Percentiles rank a stretch among this genome's conserved stretches.
These are phyloP conservation scores for Ganoderma sinense DNA, from an alignment of 1,284 basidiomycete genomes.

Conservation along the genomic window DNA sequence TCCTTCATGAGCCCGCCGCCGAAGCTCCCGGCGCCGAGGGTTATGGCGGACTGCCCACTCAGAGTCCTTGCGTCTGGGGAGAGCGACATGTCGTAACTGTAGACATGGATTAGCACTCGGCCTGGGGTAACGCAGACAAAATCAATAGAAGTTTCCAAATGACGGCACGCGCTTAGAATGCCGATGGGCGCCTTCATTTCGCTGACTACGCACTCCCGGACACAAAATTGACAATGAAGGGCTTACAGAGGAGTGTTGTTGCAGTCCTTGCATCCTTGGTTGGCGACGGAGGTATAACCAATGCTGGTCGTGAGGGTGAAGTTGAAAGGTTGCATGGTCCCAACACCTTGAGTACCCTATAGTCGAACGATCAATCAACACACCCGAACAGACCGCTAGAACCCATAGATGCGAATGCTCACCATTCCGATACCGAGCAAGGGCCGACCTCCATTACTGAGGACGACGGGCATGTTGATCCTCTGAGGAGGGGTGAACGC, in stretches of 20 bases:
- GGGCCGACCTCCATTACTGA: conserved; percentile 33
- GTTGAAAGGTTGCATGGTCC: conserved; percentile 44
- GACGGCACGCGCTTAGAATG: background rate
- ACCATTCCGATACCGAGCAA: conserved; percentile 33
- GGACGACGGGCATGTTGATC: conserved; percentile 26
- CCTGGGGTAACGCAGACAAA: conserved; percentile 5
- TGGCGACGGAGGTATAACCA: conserved; percentile 46
- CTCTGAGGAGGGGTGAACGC: conserved; percentile 22
- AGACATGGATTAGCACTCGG: background rate
- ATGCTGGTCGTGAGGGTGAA: conserved; percentile 49
- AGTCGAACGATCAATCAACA: background rate
- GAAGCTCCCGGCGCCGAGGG: conserved; percentile 34
- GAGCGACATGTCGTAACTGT: conserved; percentile 42
- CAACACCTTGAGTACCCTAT: conserved; percentile 28
- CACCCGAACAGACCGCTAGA: background rate
- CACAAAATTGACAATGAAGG: background rate
- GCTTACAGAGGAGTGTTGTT: conserved; percentile 8
- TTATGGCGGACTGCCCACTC: conserved; percentile 31
- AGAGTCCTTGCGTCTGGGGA: conserved; percentile 39
- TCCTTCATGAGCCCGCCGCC: conserved; percentile 45
- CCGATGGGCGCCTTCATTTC: background rate
- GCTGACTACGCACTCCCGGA: background rate
- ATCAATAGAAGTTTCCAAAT: background rate
- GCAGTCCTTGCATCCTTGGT: conserved; percentile 42
- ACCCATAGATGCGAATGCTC: background rate